A percentile compares a stretch with the other conserved stretches of the same genome.
Evolutionary conservation across 495 filamentous ascomycete genomes (phyloP).

Genomic region (Tuber umbilicatum): DNA sequence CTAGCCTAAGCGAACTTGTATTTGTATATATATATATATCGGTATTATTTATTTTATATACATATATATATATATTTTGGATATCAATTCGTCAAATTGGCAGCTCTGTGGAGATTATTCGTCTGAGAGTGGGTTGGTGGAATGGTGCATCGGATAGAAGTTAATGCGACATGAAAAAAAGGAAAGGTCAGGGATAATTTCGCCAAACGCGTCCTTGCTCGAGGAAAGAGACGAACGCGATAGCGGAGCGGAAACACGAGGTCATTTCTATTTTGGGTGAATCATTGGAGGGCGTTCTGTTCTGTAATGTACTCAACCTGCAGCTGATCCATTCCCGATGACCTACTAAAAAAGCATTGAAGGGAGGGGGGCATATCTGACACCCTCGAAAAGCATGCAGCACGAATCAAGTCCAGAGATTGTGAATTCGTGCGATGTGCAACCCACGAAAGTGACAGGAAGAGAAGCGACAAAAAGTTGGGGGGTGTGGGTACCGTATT

Average conservation of each 20-base stretch:
- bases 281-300: background rate
- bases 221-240: background rate
- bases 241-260: background rate
- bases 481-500: background rate
- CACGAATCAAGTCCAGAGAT: background rate
- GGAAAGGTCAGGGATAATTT: background rate
- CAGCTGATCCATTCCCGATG: background rate
- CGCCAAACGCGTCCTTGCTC: background rate
- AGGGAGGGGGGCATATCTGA: background rate
- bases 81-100: background rate
- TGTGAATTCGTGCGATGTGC: background rate
- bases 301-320: background rate
- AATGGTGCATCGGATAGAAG: background rate
- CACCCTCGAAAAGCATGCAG: background rate
- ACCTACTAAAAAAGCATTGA: background rate
- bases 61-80: background rate
- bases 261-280: constrained; percentile 2
- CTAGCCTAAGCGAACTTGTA: background rate
- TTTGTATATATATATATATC: background rate
- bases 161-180: background rate
- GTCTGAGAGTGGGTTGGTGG: background rate
- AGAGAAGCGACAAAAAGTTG: background rate
- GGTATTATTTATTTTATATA: background rate
- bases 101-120: background rate
- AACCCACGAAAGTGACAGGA: background rate